Evolutionary conservation across 2,329 filamentous ascomycete species (phyloP), one percentile per base, ranked within the genome.

Genomic region (Exophiala viscosa): DNA sequence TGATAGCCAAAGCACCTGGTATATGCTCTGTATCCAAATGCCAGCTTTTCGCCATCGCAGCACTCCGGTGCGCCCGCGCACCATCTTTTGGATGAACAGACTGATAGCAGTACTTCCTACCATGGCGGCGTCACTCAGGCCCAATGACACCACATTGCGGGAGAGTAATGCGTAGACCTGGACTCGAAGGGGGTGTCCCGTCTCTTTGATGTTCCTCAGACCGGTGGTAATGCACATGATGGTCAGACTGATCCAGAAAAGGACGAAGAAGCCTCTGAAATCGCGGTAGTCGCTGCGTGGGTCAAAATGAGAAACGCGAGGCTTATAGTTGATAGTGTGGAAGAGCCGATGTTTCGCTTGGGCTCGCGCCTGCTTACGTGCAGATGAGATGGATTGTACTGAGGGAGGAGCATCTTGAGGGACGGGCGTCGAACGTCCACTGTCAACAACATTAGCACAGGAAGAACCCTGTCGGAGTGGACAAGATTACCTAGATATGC

Each of bases 171-270:
- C 80, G 89, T 91, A 97, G 60, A 97, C 95, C 69, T 88, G 80
- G 45, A 95, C 83, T 64, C 87, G 83, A 63, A 97, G 75, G 13
- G 91, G 88, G 67, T 86, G 88, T 17, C 93, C 93, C 0, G 90
- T 96, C 67, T 97, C 93, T 70, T 92, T 95, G 66, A 93, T 83
- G 69, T 96, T 97, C 64, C 92, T 84, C 65, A 96, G 73, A 77
- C 90, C 89, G n/a, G 88, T 88, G 2, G 92, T 97, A 58, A 96
- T 86, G 64, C 91, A 90, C 91, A 99, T 96, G 70, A 99, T 95
- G 62, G 88, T 89, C 54, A 99, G 78, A 8, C 90, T 90, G 60
- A 99, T 92, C 93, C 93, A 99, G 74, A 99, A 99, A 34, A 99
- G 81, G 48, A 93, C 89, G 74, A 96, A 99, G 80, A 99, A 99